Conservation (phyloP, 169 alveolate genomes). For the Plasmodium inui region DNA sequence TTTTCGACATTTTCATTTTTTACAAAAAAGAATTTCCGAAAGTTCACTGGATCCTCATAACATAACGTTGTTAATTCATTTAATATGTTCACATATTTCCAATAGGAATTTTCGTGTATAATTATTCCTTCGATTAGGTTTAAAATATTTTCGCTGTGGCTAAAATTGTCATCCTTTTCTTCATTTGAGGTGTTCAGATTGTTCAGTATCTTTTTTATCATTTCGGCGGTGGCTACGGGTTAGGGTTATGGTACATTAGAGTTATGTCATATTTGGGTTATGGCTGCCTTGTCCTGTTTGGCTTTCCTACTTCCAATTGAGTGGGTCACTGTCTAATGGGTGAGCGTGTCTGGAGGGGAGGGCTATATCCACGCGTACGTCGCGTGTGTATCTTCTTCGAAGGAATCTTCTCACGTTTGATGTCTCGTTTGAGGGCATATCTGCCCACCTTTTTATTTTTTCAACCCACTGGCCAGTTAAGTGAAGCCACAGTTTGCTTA, state of each 20-base stretch:
- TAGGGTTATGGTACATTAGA: neutral
- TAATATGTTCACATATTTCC: slow-evolving; percentile 61
- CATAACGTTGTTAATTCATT: slow-evolving; percentile 73
- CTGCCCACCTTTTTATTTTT: neutral
- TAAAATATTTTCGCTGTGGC: slow-evolving; percentile 55
- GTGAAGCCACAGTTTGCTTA: neutral
- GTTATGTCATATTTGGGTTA: neutral
- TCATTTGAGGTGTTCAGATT: slow-evolving; percentile 48
- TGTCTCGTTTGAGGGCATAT: neutral
- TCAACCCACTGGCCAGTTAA: neutral
- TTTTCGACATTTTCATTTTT: slow-evolving; percentile 21
- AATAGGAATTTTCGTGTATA: slow-evolving; percentile 40
- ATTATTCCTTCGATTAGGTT: slow-evolving; percentile 67
- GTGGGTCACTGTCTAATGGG: neutral
- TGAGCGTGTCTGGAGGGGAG: neutral
- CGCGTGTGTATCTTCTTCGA: neutral
- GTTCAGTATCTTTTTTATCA: slow-evolving; percentile 69
- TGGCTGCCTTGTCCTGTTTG: neutral
- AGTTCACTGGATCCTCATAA: slow-evolving; percentile 59
- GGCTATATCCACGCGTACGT: neutral
- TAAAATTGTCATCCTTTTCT: slow-evolving; percentile 61
- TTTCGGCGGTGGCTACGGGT: neutral
- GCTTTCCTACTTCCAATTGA: neutral
- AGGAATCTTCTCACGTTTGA: neutral
- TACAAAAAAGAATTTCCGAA: slow-evolving; percentile 37